Percentiles rank a stretch among this genome's conserved stretches.
Conservation (phyloP, 805 yeast species). For the Kodamaea lidongshanica region DNA sequence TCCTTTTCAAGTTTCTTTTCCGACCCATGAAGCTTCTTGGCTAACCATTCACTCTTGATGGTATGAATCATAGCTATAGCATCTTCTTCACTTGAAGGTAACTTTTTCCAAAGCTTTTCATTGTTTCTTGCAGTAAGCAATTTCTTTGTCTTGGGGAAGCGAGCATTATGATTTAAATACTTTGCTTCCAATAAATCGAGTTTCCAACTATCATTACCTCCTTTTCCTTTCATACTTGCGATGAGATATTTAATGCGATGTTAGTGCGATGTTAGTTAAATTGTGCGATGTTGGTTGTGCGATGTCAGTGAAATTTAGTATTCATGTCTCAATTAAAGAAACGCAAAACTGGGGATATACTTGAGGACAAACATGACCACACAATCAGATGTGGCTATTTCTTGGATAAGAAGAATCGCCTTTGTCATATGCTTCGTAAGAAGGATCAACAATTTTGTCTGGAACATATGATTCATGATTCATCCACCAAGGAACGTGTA, state of each 20-base stretch:
- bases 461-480: slow-evolving; percentile 43
- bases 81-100: slow-evolving; percentile 36
- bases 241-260: slow-evolving; percentile 1
- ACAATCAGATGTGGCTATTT: slow-evolving; percentile 40
- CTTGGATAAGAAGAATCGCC: slow-evolving; percentile 45
- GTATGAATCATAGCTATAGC: slow-evolving; percentile 41
- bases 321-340: slow-evolving; percentile 8
- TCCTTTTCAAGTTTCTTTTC: slow-evolving; percentile 35
- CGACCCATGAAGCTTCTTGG: slow-evolving; percentile 45
- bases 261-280: no score
- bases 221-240: no score
- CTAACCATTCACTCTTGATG: slow-evolving; percentile 41
- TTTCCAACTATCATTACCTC: slow-evolving; percentile 45
- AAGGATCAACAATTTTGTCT: slow-evolving; percentile 49
- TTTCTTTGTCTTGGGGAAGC: slow-evolving; percentile 45
- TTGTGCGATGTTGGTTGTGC: no score
- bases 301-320: background rate
- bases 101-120: slow-evolving; percentile 33
- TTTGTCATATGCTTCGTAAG: slow-evolving; percentile 57
- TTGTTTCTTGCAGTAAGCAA: slow-evolving; percentile 41
- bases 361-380: slow-evolving; percentile 1
- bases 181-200: slow-evolving; percentile 52
- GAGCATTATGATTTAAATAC: slow-evolving; percentile 36
- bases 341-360: slow-evolving; percentile 3
- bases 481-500: slow-evolving; percentile 36